Base-by-base conservation (phyloP, 148 eudicot species). In the Rheum nobile region DNA sequence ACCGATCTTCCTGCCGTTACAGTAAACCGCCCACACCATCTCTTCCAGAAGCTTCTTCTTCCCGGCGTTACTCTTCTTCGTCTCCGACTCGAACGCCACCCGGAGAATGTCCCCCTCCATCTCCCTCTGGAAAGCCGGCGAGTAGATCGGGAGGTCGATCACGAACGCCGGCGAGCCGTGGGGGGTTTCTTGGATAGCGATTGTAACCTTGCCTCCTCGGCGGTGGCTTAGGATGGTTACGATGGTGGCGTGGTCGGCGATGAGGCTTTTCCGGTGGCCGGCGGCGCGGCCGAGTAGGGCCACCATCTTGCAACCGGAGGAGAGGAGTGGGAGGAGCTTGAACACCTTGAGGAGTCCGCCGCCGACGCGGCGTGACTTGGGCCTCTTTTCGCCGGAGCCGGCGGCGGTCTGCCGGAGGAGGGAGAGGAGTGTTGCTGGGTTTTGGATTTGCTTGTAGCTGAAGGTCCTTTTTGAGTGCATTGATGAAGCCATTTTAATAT, bases 171-270 rank as follows among this genome's bases (percentile, higher is more conserved):
- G 96, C 3, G 70, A 83, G 14, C 31, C 65, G 17, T 86, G 92
- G 22, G 96, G 87, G 72, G 85, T 88, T 9, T 90, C 96, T 72
- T 93, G 98, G 10, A 93, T 82, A 72, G 98, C 87, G n/a, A 93
- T 72, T 41, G 80, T 86, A 14, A 90, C 77, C 10, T 86, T 47
- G 26, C 96, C 98, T 9, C 65, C 31, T 29, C 85, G 87, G 2
- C 94, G 82, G 74, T 87, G 79, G 1, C 98, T 96, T 46, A 93
- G 91, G 1, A 93, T 87, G 32, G 98, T 93, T 2, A 86, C 93
- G 16, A 87, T 90, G 54, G 90, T 88, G 78, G 98, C 98, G 10
- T 76, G 82, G 67, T 93, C 98, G 0, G 89, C 72, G 12, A 93
- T 79, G 68, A 86, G 78, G 6, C 84, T 79, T 17, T 87, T 88